phyloP scores from a whole-genome alignment of 306 rosid genomes.

The Cyclanthera cordifolia region DNA sequence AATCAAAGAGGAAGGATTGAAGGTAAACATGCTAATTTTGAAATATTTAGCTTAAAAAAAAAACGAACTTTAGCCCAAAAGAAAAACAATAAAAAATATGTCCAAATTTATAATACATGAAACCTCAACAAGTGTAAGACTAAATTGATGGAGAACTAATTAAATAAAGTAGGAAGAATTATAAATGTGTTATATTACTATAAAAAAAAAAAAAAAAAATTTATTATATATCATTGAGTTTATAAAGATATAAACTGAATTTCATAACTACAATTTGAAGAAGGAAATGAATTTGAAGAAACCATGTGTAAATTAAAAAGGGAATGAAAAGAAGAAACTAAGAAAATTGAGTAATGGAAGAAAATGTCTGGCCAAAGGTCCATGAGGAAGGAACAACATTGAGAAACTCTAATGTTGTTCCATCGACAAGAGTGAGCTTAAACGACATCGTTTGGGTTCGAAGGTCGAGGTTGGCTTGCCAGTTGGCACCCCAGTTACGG shows the following conservation, averaged over 20 bases:
- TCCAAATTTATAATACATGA: too few species aligned
- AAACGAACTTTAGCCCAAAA: too few species aligned
- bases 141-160: too few species aligned
- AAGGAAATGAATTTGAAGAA: background rate
- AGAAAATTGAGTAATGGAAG: slow-evolving; percentile 47
- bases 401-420: slow-evolving; percentile 29
- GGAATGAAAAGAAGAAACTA: slow-evolving; percentile 1
- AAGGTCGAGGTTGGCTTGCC: slow-evolving; percentile 58
- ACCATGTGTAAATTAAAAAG: background rate
- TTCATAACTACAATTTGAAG: background rate
- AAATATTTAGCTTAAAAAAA: too few species aligned
- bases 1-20: too few species aligned
- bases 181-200: too few species aligned
- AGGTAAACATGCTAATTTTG: too few species aligned
- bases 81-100: too few species aligned
- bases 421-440: slow-evolving; percentile 48
- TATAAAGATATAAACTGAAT: background rate
- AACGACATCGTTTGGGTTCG: slow-evolving; percentile 54
- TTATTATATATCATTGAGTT: background rate
- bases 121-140: too few species aligned
- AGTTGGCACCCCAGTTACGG: slow-evolving; percentile 83
- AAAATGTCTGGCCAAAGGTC: slow-evolving; percentile 71
- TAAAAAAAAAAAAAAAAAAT: background rate
- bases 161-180: background rate
- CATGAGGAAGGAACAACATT: slow-evolving; percentile 65